Conservation (phyloP, 768 basidiomycete genomes). For the Boletales sp. region DNA sequence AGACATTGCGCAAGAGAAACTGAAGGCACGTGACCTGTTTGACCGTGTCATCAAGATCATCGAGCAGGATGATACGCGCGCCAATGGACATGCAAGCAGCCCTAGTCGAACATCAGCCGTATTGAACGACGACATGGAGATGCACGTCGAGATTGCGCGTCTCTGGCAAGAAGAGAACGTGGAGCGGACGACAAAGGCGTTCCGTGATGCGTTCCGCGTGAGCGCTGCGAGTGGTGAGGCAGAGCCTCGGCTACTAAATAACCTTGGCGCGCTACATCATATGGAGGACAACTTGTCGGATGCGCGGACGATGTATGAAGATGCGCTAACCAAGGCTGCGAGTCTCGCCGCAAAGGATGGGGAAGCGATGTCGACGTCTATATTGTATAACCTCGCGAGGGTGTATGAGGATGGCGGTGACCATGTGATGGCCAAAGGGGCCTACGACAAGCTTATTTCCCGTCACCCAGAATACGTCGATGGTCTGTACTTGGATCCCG, state of each 20-base stretch:
- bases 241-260: conserved; percentile 75
- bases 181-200: conserved; percentile 68
- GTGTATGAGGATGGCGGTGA: conserved; percentile 87
- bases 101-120: conserved; percentile 42
- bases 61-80: conserved; percentile 54
- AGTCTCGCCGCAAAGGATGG: conserved; percentile 42
- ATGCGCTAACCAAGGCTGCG: conserved; percentile 59
- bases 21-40: conserved; percentile 76
- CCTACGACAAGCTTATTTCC: conserved; percentile 82
- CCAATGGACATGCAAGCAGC: conserved; percentile 35
- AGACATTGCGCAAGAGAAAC: conserved; percentile 69
- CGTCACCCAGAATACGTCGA: conserved; percentile 96
- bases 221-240: conserved; percentile 47
- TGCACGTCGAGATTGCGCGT: conserved; percentile 88
- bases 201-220: conserved; percentile 69
- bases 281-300: conserved; percentile 56
- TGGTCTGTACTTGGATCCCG: conserved; percentile 49
- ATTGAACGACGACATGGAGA: conserved; percentile 75
- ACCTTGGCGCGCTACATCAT: conserved; percentile 73
- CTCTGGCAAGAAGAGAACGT: conserved; percentile 82
- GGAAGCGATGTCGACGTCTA: conserved; percentile 75
- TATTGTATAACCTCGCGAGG: conserved; percentile 89
- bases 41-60: conserved; percentile 70
- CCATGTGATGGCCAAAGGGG: conserved; percentile 69
- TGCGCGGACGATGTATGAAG: conserved; percentile 68